These are phyloP conservation scores for Rhododendron williamsianum DNA, from an alignment of 148 eudicot genomes.

Conservation along the genomic window DNA sequence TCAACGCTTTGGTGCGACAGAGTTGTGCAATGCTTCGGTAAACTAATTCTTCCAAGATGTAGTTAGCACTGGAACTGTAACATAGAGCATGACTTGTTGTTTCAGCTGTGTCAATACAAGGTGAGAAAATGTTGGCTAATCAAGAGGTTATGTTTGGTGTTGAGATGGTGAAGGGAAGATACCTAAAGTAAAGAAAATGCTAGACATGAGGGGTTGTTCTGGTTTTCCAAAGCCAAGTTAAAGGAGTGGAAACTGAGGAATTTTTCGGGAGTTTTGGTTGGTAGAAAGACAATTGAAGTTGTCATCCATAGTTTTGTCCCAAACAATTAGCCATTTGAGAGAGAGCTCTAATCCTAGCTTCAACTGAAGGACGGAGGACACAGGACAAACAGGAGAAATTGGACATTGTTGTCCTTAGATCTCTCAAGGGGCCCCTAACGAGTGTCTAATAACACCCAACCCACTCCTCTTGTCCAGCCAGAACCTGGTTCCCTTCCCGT, in stretches of 20 bases:
- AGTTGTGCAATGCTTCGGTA: background rate
- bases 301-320: background rate
- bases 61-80: background rate
- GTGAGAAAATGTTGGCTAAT: background rate
- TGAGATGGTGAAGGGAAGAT: background rate
- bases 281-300: background rate
- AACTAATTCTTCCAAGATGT: background rate
- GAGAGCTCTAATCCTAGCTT: background rate
- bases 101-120: background rate
- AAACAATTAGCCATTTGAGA: background rate
- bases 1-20: background rate
- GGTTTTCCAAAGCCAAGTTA: background rate
- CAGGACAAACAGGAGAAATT: background rate
- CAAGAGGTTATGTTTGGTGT: background rate
- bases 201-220: background rate
- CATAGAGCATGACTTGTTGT: background rate
- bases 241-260: background rate
- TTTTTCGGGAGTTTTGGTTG: background rate
- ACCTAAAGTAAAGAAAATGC: background rate
- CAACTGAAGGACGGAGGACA: background rate
- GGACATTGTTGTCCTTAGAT: background rate
- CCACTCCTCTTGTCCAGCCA: background rate
- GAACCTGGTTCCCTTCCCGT: background rate
- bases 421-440: background rate
- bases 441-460: background rate